Percentiles rank a stretch among this genome's conserved stretches.
Conservation (phyloP, 2,329 filamentous ascomycete genomes). For the Aspergillus ustus region DNA sequence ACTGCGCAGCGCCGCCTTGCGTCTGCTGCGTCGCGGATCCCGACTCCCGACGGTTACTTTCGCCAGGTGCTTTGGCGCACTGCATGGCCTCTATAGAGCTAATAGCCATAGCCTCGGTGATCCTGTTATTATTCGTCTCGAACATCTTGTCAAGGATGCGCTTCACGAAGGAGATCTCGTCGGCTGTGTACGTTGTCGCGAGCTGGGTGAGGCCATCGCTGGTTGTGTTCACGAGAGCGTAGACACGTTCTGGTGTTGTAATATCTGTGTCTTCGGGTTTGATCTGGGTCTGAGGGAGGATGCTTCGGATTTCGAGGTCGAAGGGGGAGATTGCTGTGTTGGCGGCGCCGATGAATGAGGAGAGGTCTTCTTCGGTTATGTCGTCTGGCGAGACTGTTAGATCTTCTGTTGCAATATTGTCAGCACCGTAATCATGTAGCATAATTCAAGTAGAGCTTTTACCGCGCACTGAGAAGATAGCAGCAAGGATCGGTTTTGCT, state of each 20-base stretch:
- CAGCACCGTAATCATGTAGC: not conserved
- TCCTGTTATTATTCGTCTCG: slow-evolving; percentile 77
- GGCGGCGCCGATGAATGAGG: slow-evolving; percentile 69
- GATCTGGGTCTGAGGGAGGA: slow-evolving; percentile 67
- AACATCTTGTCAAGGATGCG: slow-evolving; percentile 90
- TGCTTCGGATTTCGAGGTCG: slow-evolving; percentile 84
- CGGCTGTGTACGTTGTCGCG: slow-evolving; percentile 76
- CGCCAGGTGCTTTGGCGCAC: slow-evolving; percentile 55
- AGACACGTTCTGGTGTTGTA: slow-evolving; percentile 61
- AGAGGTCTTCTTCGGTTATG: slow-evolving; percentile 70
- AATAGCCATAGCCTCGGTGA: slow-evolving; percentile 83
- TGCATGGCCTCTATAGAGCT: slow-evolving; percentile 78
- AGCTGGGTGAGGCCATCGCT: slow-evolving; percentile 85
- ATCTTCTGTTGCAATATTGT: slow-evolving; percentile 41
- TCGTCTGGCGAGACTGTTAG: slow-evolving; percentile 60
- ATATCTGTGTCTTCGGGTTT: slow-evolving; percentile 17
- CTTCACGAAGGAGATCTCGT: slow-evolving; percentile 90
- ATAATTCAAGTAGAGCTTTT: slow-evolving; percentile 10
- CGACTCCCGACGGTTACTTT: slow-evolving; percentile 54
- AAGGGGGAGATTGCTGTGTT: slow-evolving; percentile 76
- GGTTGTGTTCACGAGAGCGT: slow-evolving; percentile 84
- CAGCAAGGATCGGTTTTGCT: slow-evolving; percentile 73
- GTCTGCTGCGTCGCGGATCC: slow-evolving; percentile 41
- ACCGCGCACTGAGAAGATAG: slow-evolving; percentile 69
- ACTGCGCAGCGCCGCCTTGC: slow-evolving; percentile 44